Conservation (phyloP, 306 rosid species). For the Morella rubra region DNA sequence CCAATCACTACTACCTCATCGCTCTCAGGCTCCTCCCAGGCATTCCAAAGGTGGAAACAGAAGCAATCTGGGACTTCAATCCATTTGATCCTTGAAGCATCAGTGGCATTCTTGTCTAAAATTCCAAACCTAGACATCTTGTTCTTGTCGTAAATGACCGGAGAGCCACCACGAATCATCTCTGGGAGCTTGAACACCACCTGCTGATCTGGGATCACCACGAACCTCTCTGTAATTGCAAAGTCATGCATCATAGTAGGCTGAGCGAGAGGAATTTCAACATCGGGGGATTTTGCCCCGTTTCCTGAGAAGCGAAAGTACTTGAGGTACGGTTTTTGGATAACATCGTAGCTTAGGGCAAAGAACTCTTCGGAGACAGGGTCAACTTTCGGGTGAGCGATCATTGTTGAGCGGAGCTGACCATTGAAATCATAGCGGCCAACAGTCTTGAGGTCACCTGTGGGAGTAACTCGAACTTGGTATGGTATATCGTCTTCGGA, state of each 20-base stretch:
- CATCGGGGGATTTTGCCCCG: constrained; percentile 69
- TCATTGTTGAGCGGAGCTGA: constrained; percentile 71
- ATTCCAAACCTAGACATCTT: constrained; percentile 72
- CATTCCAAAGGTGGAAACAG: constrained; percentile 95
- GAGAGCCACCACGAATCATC: constrained; percentile 88
- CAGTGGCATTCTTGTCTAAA: constrained; percentile 58
- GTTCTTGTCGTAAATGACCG: constrained; percentile 65
- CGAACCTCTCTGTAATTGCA: constrained; percentile 70
- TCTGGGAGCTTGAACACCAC: constrained; percentile 78
- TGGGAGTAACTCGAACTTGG: constrained; percentile 51
- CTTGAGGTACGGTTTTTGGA: constrained; percentile 73
- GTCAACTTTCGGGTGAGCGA: constrained; percentile 88
- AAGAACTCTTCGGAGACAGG: constrained; percentile 65
- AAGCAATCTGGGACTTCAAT: constrained; percentile 86
- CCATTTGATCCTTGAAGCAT: constrained; percentile 54
- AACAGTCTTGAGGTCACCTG: constrained; percentile 72
- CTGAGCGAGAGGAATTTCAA: constrained; percentile 57
- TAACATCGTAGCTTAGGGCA: constrained; percentile 65
- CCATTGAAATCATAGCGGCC: constrained; percentile 67
- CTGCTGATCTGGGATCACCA: constrained; percentile 90
- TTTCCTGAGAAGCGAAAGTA: constrained; percentile 59
- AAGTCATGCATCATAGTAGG: constrained; percentile 97
- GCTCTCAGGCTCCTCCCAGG: constrained; percentile 77
- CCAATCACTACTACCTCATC: constrained; percentile 85
- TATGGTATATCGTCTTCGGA: constrained; percentile 81